Percentiles rank a stretch among this genome's conserved stretches.
phyloP scores from a whole-genome alignment of 352 stramenopile genomes.

The Pythium folliculosum region DNA sequence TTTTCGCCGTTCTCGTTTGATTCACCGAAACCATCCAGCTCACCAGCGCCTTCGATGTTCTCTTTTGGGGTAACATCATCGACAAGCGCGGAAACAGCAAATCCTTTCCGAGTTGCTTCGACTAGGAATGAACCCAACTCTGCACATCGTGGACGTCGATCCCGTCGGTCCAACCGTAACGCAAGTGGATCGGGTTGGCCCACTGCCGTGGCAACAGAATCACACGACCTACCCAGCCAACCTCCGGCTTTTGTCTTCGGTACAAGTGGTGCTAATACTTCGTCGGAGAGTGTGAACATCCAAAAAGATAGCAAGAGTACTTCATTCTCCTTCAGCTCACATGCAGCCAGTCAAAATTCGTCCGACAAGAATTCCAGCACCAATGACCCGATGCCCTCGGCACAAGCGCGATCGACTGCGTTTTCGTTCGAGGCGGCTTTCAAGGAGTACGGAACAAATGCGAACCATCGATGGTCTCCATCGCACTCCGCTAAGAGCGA shows the following conservation, averaged over 20 bases:
- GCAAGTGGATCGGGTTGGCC: not conserved
- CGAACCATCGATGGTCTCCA: not conserved
- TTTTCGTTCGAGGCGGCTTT: constrained; percentile 28
- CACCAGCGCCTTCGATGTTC: not conserved
- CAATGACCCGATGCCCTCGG: not conserved
- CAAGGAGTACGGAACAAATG: constrained; percentile 10
- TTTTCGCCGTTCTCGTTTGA: constrained; percentile 13
- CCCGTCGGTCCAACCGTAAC: not conserved
- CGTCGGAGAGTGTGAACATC: not conserved
- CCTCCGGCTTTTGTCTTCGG: not conserved
- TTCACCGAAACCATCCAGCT: not conserved
- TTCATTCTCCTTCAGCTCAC: constrained; percentile 2
- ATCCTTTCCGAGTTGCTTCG: not conserved
- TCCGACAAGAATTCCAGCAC: not conserved
- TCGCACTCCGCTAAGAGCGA: not conserved
- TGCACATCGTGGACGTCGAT: not conserved
- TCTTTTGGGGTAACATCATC: not conserved
- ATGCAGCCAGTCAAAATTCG: not conserved
- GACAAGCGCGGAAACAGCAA: not conserved
- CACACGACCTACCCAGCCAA: not conserved
- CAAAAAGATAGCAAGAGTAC: constrained; percentile 1
- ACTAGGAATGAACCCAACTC: not conserved
- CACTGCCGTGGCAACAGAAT: not conserved
- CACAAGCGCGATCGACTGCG: constrained; percentile 7
- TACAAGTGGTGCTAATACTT: not conserved